Evolutionary conservation across 2,329 filamentous ascomycete species (phyloP).

Genomic region (Stylonectria norvegica): DNA sequence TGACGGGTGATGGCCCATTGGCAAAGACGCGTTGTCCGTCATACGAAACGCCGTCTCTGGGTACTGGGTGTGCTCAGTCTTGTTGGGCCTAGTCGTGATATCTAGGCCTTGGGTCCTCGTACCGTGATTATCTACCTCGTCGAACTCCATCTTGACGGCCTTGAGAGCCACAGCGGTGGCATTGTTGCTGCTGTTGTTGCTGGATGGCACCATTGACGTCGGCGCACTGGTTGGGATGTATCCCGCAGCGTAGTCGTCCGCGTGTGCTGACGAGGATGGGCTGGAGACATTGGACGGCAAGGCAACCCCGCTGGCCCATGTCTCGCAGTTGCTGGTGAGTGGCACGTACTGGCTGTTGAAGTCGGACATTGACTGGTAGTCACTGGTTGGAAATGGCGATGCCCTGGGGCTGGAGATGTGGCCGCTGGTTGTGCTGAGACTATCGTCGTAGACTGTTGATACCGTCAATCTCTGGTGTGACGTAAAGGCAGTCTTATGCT

Average conservation of each 20-base stretch:
- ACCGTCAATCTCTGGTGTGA: conserved; percentile 7
- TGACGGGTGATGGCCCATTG: conserved; percentile 16
- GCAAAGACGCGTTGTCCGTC: conserved; percentile 26
- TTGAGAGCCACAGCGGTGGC: conserved; percentile 32
- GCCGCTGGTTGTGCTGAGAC: conserved; percentile 37
- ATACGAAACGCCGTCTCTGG: conserved; percentile 33
- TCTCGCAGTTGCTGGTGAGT: conserved; percentile 42
- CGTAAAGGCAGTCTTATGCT: background rate
- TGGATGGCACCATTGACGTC: conserved; percentile 38
- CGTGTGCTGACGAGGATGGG: conserved; percentile 46
- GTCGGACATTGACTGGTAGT: conserved; percentile 43
- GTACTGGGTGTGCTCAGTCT: conserved; percentile 29
- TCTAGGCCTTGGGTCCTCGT: conserved; percentile 12
- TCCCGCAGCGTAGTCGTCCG: conserved; percentile 43
- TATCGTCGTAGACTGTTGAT: conserved; percentile 40
- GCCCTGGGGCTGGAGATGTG: conserved; percentile 43
- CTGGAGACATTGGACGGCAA: conserved; percentile 50
- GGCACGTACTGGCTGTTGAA: conserved; percentile 38
- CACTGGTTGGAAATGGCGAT: conserved; percentile 43
- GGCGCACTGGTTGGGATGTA: conserved; percentile 51
- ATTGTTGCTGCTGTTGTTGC: conserved; percentile 28
- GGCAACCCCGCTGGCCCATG: conserved; percentile 44
- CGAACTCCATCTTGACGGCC: conserved; percentile 40
- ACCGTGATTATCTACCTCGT: conserved; percentile 35
- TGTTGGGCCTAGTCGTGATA: conserved; percentile 6